Evolutionary conservation across 805 yeast genomes (phyloP), one percentile per base, ranked within the genome.

Genomic region (Nematodospora valgi): DNA sequence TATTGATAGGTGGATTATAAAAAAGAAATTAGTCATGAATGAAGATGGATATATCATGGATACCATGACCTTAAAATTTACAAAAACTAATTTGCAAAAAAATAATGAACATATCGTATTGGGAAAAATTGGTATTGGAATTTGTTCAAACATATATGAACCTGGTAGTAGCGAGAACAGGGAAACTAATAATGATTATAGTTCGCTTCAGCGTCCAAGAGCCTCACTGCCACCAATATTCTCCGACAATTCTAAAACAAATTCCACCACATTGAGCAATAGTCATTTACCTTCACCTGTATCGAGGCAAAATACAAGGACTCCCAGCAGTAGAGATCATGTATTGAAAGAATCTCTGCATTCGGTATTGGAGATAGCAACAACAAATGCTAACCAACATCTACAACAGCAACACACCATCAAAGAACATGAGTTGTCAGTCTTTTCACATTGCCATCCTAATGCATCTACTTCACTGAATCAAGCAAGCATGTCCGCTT

Each of bases 11-110:
- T 58, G 75, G 73, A 30, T 63, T 41, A 43, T 60, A 12, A 62
- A 68, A 27, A 68, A 70, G 43, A 61, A 64, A 16, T 59, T 80
- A 3, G 56, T 55, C 5, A 46, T 81, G 37, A 80, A 77, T 49
- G 68, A 69, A 34, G 62, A 69, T 27, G 80, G 75, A 0, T 83
- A 74, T 61, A 58, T 82, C n/a, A 58, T 83, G 20, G 87, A 84
- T 54, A 58, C 64, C 0, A 45, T 60, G 6, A 67, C 76, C 0
- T 58, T 66, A 31, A 64, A 55, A 16, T 83, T 81, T 49, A 58
- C 68, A 14, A 72, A 72, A 44, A 57, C 79, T 7, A 35, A 38
- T 12, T 41, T 66, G 4, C 35, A 46, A 7, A 47, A 51, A 23
- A 50, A 48, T n/a, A 39, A 37, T 12, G 45, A 43, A 2, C 34